Percentiles rank a stretch among this genome's conserved stretches.
Conservation (phyloP, 2,329 filamentous ascomycete genomes). For the Colletotrichum lindemuthianum region DNA sequence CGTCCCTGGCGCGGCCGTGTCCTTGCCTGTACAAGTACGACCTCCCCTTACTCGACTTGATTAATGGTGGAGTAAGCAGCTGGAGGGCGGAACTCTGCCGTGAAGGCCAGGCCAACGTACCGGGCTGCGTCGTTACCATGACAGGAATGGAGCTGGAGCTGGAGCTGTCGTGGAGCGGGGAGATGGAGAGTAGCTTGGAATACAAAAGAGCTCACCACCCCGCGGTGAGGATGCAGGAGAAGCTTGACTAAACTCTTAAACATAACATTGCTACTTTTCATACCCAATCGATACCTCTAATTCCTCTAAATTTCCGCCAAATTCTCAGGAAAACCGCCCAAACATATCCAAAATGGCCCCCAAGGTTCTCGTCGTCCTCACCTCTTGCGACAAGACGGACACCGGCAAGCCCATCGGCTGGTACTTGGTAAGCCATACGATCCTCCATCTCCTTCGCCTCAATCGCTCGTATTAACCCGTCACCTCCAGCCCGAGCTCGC, state of each 20-base stretch:
- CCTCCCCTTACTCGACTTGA: background rate
- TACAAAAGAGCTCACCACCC: constrained; percentile 29
- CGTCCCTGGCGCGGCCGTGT: background rate
- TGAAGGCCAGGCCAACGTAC: constrained; percentile 14
- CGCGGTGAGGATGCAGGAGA: background rate
- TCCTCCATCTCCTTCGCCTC: background rate
- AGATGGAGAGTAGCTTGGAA: background rate
- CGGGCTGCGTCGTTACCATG: too few relatives aligned
- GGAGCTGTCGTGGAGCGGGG: constrained; percentile 11
- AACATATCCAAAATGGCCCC: constrained; percentile 40
- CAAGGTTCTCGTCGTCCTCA: constrained; percentile 77
- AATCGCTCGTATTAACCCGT: background rate
- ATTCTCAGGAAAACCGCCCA: background rate
- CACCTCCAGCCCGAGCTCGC: constrained; percentile 66
- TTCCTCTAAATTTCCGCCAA: background rate
- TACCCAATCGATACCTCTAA: constrained; percentile 8
- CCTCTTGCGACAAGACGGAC: constrained; percentile 64
- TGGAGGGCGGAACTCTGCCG: constrained; percentile 13
- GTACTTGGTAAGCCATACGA: constrained; percentile 65
- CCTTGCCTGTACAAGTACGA: background rate
- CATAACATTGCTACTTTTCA: background rate
- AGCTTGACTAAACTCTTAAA: rapidly evolving
- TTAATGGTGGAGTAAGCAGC: constrained; percentile 22
- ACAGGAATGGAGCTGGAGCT: background rate
- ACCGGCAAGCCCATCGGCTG: constrained; percentile 71